Evolutionary conservation across 768 basidiomycete genomes (phyloP).

Genomic region (Lanmaoa rubissima): DNA sequence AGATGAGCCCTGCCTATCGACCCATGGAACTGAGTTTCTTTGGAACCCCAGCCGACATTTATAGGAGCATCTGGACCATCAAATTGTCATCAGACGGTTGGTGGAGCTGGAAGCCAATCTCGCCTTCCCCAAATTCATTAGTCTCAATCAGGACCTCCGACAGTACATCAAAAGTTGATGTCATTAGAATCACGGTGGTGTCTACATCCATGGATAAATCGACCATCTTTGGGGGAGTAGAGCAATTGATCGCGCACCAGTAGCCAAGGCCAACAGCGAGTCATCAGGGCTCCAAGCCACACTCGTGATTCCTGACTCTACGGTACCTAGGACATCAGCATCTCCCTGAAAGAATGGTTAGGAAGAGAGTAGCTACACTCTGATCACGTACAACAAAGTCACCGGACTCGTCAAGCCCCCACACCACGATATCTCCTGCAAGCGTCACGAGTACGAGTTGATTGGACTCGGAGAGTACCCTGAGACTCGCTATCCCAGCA

Average conservation of each 20-base stretch:
- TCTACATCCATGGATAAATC: constrained; percentile 45
- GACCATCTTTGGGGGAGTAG: background rate
- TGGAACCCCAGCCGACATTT: constrained; percentile 97
- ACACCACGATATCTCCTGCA: constrained; percentile 79
- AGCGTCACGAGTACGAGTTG: constrained; percentile 64
- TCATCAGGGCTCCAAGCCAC: constrained; percentile 94
- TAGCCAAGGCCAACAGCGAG: constrained; percentile 76
- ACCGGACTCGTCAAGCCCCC: constrained; percentile 51
- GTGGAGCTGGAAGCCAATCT: constrained; percentile 8
- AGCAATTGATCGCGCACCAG: constrained; percentile 46
- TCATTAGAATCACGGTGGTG: constrained; percentile 84
- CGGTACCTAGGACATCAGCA: constrained; percentile 77
- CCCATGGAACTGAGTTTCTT: constrained; percentile 96
- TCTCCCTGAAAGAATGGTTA: constrained; percentile 20
- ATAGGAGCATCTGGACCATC: constrained; percentile 71
- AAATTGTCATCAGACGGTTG: constrained; percentile 8
- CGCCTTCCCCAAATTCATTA: constrained; percentile 84
- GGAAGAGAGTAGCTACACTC: background rate
- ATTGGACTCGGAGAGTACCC: constrained; percentile 70
- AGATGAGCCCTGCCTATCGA: constrained; percentile 76
- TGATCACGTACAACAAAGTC: constrained; percentile 40
- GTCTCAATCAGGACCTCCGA: constrained; percentile 74
- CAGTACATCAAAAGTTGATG: constrained; percentile 82
- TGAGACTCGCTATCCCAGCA: constrained; percentile 59
- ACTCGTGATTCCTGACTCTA: constrained; percentile 80